These are phyloP conservation scores for Lichtheimia ramosa DNA, from an alignment of 371 early-diverging fungal genomes.

Conservation along the genomic window DNA sequence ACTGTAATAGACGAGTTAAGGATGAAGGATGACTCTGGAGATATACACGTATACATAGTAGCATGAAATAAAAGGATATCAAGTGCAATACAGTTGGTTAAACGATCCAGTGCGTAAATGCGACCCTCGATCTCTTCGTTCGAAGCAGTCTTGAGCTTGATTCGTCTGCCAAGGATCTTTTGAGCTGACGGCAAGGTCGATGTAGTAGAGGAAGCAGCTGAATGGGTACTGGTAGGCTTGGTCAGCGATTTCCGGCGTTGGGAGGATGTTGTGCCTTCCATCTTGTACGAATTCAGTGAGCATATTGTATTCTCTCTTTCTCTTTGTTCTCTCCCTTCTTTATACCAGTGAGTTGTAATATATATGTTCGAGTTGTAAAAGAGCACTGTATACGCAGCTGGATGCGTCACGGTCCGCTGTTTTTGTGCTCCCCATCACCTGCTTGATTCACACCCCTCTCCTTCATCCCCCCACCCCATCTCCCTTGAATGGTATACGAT, in stretches of 20 bases:
- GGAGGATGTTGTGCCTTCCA: slow-evolving; percentile 12
- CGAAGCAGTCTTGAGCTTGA: slow-evolving; percentile 55
- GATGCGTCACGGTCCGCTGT: too few relatives aligned
- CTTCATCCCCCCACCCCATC: too few relatives aligned
- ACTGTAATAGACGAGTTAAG: slow-evolving; percentile 23
- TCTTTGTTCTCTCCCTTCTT: too few relatives aligned
- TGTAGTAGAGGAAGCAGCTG: not conserved
- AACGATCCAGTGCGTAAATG: slow-evolving; percentile 62
- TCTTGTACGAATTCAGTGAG: not conserved
- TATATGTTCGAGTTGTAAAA: too few relatives aligned
- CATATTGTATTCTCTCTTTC: too few relatives aligned
- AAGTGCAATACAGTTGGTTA: slow-evolving; percentile 65
- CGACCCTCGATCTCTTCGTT: slow-evolving; percentile 63
- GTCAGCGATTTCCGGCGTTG: slow-evolving; percentile 14
- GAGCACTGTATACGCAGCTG: too few relatives aligned
- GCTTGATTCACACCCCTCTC: too few relatives aligned
- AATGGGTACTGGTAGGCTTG: slow-evolving; percentile 1
- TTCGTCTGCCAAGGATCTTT: slow-evolving; percentile 41
- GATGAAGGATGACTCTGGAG: slow-evolving; percentile 9
- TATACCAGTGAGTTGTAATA: too few relatives aligned
- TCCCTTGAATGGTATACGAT: too few relatives aligned
- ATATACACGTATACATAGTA: not conserved
- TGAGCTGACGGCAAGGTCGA: slow-evolving; percentile 19
- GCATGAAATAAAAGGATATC: slow-evolving; percentile 53
- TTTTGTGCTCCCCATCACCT: too few relatives aligned